Percentiles rank a stretch among this genome's conserved stretches.
Evolutionary conservation across 2,329 filamentous ascomycete species (phyloP).

Genomic region (Fusarium sp.): DNA sequence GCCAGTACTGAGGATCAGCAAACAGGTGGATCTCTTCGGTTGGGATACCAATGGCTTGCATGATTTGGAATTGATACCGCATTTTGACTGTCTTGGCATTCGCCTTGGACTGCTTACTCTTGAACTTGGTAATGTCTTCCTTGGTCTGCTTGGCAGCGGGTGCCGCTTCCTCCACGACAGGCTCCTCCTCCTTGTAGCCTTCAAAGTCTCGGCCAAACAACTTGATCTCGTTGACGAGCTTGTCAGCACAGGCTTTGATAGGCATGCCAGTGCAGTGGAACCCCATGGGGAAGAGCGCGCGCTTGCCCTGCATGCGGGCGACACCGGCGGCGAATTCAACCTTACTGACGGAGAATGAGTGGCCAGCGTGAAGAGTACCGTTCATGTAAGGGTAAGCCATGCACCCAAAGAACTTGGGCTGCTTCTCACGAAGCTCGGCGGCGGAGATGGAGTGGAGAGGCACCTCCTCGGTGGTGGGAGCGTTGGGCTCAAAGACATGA

Average conservation of each 20-base stretch:
- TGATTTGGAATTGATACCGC: slow-evolving; percentile 97
- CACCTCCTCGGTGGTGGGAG: slow-evolving; percentile 80
- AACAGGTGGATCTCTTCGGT: slow-evolving; percentile 91
- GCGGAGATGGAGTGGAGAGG: slow-evolving; percentile 77
- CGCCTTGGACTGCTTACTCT: slow-evolving; percentile 74
- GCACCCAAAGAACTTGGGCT: slow-evolving; percentile 88
- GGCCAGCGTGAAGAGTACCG: slow-evolving; percentile 87
- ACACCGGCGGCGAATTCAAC: slow-evolving; percentile 91
- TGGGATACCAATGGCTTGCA: slow-evolving; percentile 89
- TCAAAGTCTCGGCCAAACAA: slow-evolving; percentile 90
- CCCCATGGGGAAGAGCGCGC: slow-evolving; percentile 86
- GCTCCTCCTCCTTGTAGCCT: slow-evolving; percentile 71
- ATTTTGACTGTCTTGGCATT: slow-evolving; percentile 88
- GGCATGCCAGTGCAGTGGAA: slow-evolving; percentile 96
- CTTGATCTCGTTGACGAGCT: slow-evolving; percentile 88
- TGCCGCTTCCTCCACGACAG: slow-evolving; percentile 59
- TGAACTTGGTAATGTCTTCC: slow-evolving; percentile 92
- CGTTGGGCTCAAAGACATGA: slow-evolving; percentile 82
- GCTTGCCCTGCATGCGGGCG: slow-evolving; percentile 89
- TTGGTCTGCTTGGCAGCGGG: slow-evolving; percentile 72
- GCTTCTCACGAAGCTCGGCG: slow-evolving; percentile 77
- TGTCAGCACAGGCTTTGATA: slow-evolving; percentile 97
- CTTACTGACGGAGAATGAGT: slow-evolving; percentile 91
- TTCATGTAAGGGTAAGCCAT: slow-evolving; percentile 76
- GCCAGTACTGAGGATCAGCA: slow-evolving; percentile 90